Conservation (phyloP, 176 grass and related monocot genomes). For the Carex littledalei region DNA sequence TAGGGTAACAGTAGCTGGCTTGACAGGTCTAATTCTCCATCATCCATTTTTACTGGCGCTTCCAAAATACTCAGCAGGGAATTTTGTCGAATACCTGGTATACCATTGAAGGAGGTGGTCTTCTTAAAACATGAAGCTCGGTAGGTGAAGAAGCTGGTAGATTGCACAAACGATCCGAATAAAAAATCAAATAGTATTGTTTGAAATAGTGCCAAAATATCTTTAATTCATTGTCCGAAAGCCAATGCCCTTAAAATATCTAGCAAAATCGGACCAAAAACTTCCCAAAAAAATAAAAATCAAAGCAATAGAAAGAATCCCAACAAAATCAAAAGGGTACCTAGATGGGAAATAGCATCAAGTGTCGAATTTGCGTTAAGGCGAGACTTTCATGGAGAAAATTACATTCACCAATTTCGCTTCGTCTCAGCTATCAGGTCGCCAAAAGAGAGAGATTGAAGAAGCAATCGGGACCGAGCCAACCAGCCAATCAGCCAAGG, state of each 20-base stretch:
- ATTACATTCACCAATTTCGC: background rate
- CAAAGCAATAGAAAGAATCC: background rate
- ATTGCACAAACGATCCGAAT: background rate
- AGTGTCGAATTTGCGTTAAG: background rate
- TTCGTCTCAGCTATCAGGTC: background rate
- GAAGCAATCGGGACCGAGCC: background rate
- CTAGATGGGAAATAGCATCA: constrained; percentile 7
- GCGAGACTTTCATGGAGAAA: background rate
- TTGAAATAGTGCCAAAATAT: background rate
- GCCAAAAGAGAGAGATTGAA: background rate
- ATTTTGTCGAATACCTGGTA: constrained; percentile 13
- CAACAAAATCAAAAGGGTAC: constrained; percentile 17
- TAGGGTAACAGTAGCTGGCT: constrained; percentile 52
- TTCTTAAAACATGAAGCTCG: background rate
- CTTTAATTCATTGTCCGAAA: background rate
- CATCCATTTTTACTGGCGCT: constrained; percentile 48
- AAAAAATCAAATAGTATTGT: background rate
- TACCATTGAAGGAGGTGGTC: background rate
- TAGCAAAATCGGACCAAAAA: background rate
- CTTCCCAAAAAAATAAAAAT: background rate
- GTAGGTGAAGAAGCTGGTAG: background rate
- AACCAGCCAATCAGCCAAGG: too few species aligned
- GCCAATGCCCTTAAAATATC: background rate
- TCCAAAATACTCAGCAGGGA: background rate
- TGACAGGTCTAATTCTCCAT: constrained; percentile 47